Conservation (phyloP, 1,284 basidiomycete species). For the Trichosporon coremiiforme region DNA sequence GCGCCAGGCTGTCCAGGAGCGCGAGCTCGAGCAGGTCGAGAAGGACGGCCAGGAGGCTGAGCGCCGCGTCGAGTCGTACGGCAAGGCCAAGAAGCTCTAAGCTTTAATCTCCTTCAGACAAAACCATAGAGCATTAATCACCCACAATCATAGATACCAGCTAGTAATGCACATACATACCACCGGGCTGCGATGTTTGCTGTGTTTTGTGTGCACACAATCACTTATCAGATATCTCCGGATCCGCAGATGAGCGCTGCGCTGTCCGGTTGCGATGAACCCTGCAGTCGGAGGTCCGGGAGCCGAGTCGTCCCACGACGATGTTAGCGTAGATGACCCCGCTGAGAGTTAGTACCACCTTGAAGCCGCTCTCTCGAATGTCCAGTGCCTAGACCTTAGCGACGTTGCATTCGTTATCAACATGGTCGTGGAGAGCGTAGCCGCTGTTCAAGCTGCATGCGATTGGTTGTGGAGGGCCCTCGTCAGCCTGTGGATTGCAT, state of each 20-base stretch:
- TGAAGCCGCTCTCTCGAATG: too few relatives aligned
- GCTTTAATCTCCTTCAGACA: neutral
- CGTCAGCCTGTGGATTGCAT: neutral
- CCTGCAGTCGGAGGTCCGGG: too few relatives aligned
- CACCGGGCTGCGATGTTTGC: neutral
- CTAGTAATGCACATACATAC: slow-evolving; percentile 11
- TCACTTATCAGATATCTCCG: neutral
- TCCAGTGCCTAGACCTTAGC: too few relatives aligned
- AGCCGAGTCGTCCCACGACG: too few relatives aligned
- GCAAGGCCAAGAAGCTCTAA: slow-evolving; percentile 27
- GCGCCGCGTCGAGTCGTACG: slow-evolving; percentile 59
- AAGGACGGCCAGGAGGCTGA: slow-evolving; percentile 72
- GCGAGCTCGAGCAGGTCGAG: slow-evolving; percentile 63
- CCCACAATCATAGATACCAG: slow-evolving; percentile 8
- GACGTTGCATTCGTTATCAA: too few relatives aligned
- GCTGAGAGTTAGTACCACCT: too few relatives aligned
- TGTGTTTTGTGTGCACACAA: neutral
- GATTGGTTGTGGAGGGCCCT: neutral
- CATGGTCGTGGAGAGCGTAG: neutral
- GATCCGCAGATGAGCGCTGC: neutral
- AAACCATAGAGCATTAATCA: slow-evolving; percentile 12
- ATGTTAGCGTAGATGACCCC: too few relatives aligned
- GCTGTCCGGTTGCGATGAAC: too few relatives aligned
- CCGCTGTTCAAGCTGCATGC: neutral
- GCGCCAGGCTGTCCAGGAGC: slow-evolving; percentile 56